Base-by-base conservation (phyloP, 2,329 filamentous ascomycete species). In the Tolypocladium ovalisporum region DNA sequence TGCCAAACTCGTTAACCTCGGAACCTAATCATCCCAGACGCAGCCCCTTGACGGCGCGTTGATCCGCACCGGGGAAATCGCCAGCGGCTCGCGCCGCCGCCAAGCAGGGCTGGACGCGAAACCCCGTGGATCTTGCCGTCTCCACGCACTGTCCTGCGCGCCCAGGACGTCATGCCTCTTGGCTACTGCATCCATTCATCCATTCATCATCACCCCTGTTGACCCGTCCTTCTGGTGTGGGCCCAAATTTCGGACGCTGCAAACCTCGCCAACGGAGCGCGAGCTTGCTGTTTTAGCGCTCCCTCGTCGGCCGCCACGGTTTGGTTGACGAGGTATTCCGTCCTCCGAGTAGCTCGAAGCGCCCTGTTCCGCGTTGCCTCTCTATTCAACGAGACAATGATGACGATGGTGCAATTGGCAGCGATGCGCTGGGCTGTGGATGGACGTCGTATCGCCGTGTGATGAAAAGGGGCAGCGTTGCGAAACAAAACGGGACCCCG, bases 171-270 rank as follows among this genome's bases (percentile, higher is more conserved):
- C 59, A 60, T 57, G 52, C 56, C 36, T 49, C 52, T 58, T 56
- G 54, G 42, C 40, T 51, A n/a, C n/a, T n/a, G n/a, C 27, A 36
- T 44, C 29, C 53, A 59, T 54, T 56, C 56, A 57, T 57, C 53
- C 56, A 57, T 57, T 49, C 52, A 34, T 34, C 54, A 29, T 27
- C 52, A 52, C 53, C 35, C 39, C 40, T 55, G 47, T 29, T 40
- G 49, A n/a, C 49, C 42, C 39, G 54, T 52, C 56, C 29, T 15
- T 54, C 56, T 56, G 58, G 54, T n/a, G 58, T 51, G 37, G 58
- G 35, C 19, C 42, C 58, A 60, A 60, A 60, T 60, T 56, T 60
- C 58, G 54, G 54, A 29, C 58, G 56, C 56, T 59, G 55, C 42
- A 35, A 54, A 44, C 37, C 47, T 56, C 51, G 54, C 51, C 40